Evolutionary conservation across 2,329 filamentous ascomycete genomes (phyloP).

Genomic region (Aspergillus alliaceus): DNA sequence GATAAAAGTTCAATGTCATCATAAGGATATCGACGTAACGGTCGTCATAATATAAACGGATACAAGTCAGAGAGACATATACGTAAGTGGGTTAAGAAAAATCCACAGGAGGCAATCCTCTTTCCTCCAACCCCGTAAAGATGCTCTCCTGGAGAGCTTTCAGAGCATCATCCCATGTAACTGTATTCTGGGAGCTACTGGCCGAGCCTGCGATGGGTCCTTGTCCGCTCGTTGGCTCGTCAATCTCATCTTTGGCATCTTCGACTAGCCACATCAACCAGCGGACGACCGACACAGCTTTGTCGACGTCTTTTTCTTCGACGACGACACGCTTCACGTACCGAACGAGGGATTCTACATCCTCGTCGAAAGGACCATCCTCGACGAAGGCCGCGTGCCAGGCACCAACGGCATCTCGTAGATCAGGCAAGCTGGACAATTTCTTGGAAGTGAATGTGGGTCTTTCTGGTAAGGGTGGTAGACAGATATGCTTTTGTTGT

Average conservation of each 20-base stretch:
- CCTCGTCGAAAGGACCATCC: constrained; percentile 76
- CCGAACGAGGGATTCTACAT: constrained; percentile 70
- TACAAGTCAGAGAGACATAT: neutral
- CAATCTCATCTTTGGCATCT: constrained; percentile 38
- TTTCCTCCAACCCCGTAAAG: constrained; percentile 41
- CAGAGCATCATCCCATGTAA: constrained; percentile 40
- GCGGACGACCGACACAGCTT: constrained; percentile 67
- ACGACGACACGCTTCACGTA: constrained; percentile 72
- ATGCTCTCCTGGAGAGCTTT: constrained; percentile 43
- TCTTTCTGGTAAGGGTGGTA: constrained; percentile 52
- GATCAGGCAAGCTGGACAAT: constrained; percentile 58
- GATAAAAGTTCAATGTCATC: neutral
- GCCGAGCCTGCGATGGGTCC: neutral
- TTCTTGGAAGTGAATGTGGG: constrained; percentile 64
- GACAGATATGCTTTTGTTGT: constrained; percentile 27
- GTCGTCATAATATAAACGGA: neutral
- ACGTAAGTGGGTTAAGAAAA: constrained; percentile 31
- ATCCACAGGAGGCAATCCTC: constrained; percentile 48
- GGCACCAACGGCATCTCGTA: constrained; percentile 70
- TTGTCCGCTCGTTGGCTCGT: constrained; percentile 28
- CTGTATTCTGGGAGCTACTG: constrained; percentile 16
- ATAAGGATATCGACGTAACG: neutral
- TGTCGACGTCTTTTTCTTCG: constrained; percentile 76
- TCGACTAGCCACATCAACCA: constrained; percentile 57
- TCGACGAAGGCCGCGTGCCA: constrained; percentile 73